A percentile compares a stretch with the other conserved stretches of the same genome.
phyloP scores from a whole-genome alignment of 2,329 filamentous ascomycete species.

The Ceratocystis destructans region DNA sequence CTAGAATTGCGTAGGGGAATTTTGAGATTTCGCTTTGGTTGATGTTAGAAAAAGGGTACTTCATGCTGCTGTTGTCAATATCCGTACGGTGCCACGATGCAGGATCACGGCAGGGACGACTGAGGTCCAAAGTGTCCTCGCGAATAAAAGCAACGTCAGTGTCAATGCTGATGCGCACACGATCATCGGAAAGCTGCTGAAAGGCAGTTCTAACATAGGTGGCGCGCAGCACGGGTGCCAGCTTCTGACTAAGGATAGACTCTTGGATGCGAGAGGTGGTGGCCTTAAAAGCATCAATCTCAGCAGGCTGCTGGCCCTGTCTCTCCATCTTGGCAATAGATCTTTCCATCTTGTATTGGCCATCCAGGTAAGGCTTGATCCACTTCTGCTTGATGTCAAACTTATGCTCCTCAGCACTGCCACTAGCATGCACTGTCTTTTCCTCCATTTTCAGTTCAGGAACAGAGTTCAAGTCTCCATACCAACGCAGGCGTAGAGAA shows the following conservation, averaged over 20 bases:
- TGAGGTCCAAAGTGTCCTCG: constrained; percentile 60
- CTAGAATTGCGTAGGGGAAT: constrained; percentile 81
- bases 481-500: constrained; percentile 82
- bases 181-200: constrained; percentile 85
- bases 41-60: constrained; percentile 75
- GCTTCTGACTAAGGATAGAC: constrained; percentile 61
- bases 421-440: constrained; percentile 67
- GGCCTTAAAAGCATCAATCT: constrained; percentile 54
- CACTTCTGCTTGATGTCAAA: constrained; percentile 92
- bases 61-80: constrained; percentile 69
- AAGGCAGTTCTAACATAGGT: constrained; percentile 93
- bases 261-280: constrained; percentile 65
- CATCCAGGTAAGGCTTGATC: constrained; percentile 71
- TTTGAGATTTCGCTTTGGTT: constrained; percentile 81
- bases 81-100: constrained; percentile 83
- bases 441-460: constrained; percentile 80
- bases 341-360: constrained; percentile 86
- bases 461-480: constrained; percentile 63
- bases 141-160: constrained; percentile 81
- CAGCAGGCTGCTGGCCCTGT: constrained; percentile 50
- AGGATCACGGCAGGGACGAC: constrained; percentile 79
- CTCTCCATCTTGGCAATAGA: constrained; percentile 74
- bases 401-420: constrained; percentile 62
- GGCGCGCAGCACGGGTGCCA: constrained; percentile 76
- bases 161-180: constrained; percentile 83